Evolutionary conservation across 1,284 basidiomycete species (phyloP).

Genomic region (Ganoderma resinaceum): DNA sequence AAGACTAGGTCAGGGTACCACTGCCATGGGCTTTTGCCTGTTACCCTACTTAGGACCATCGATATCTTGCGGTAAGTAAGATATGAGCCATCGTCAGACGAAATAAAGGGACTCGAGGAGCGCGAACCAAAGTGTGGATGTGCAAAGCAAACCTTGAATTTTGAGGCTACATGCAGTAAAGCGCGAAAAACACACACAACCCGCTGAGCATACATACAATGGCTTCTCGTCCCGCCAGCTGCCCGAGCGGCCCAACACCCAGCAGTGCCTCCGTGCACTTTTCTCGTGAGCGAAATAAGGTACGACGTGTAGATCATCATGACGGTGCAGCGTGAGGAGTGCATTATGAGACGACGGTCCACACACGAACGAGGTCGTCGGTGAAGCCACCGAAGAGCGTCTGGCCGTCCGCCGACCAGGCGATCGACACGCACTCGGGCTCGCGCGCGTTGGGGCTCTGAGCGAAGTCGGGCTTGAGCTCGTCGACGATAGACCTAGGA

Average conservation of each 20-base stretch:
- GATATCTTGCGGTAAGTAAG: too few species aligned
- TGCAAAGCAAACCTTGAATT: constrained; percentile 36
- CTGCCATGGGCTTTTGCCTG: too few species aligned
- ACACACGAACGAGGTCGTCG: constrained; percentile 91
- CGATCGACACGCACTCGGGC: constrained; percentile 97
- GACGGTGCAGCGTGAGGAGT: constrained; percentile 8
- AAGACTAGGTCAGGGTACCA: too few species aligned
- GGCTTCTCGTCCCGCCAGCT: constrained; percentile 22
- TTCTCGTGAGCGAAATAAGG: constrained; percentile 28
- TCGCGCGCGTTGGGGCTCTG: constrained; percentile 84
- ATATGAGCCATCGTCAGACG: too few species aligned
- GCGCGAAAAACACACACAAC: constrained; percentile 32
- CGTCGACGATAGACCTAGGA: constrained; percentile 94
- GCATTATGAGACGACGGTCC: constrained; percentile 83
- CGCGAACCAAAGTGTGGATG: neutral
- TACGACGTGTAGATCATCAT: constrained; percentile 12
- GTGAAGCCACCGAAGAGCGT: constrained; percentile 97
- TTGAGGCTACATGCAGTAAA: constrained; percentile 37
- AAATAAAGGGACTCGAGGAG: too few species aligned
- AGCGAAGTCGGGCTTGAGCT: constrained; percentile 94
- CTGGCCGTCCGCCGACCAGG: constrained; percentile 99
- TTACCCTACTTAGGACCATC: too few species aligned
- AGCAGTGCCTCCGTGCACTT: constrained; percentile 32
- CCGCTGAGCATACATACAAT: constrained; percentile 32
- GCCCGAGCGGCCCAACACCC: constrained; percentile 20